phyloP scores from a whole-genome alignment of 495 filamentous ascomycete genomes.

The Neurospora sp. region DNA sequence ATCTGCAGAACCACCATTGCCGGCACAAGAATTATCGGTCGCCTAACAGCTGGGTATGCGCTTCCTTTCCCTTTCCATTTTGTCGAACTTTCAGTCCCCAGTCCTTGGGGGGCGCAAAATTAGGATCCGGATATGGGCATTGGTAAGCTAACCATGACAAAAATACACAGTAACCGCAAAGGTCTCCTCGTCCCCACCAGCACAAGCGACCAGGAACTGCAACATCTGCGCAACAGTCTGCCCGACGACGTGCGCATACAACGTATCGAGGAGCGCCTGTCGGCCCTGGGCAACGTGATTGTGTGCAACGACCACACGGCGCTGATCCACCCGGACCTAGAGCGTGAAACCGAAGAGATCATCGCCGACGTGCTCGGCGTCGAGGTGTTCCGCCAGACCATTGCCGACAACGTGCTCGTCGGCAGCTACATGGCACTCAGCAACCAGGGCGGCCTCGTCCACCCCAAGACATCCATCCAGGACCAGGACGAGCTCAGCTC shows the following conservation, averaged over 20 bases:
- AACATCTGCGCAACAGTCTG: conserved; percentile 88
- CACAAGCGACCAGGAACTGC: conserved; percentile 95
- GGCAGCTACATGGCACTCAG: conserved; percentile 92
- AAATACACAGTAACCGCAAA: conserved; percentile 67
- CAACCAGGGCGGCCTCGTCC: conserved; percentile 94
- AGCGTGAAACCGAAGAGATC: conserved; percentile 92
- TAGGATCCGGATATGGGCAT: background rate
- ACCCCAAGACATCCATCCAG: conserved; percentile 91
- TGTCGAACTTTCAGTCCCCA: background rate
- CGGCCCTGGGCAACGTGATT: conserved; percentile 94
- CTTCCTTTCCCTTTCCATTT: background rate
- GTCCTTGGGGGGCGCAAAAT: background rate
- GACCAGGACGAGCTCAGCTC: conserved; percentile 96
- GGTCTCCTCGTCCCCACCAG: conserved; percentile 91
- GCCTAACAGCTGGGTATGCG: conserved; percentile 84
- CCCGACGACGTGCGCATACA: conserved; percentile 84
- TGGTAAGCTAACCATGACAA: background rate
- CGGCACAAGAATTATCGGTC: conserved; percentile 88
- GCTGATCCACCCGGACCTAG: conserved; percentile 90
- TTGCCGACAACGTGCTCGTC: conserved; percentile 92
- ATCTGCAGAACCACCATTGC: conserved; percentile 97
- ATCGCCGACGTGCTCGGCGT: conserved; percentile 95
- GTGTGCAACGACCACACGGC: conserved; percentile 95
- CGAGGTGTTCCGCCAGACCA: conserved; percentile 95
- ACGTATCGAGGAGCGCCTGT: conserved; percentile 93